phyloP scores from a whole-genome alignment of 1,284 basidiomycete genomes.

The Pyrrhoderma noxium region DNA sequence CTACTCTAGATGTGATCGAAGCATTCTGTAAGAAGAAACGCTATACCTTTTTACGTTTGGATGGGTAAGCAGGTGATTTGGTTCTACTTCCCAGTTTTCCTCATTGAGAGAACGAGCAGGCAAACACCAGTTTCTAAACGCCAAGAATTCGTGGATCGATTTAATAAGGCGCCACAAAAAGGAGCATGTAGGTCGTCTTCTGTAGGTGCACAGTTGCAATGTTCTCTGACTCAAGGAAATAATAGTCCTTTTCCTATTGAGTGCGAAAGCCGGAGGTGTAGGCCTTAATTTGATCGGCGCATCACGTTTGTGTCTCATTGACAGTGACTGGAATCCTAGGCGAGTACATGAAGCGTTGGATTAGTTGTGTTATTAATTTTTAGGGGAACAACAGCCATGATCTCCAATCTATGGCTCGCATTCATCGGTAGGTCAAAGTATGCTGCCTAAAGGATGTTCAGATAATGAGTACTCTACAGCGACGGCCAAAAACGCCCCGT shows the following conservation, averaged over 20 bases:
- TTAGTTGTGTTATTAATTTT: background rate
- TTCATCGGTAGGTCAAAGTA: constrained; percentile 62
- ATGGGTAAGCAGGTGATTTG: constrained; percentile 56
- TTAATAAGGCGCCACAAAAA: constrained; percentile 69
- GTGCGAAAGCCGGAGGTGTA: constrained; percentile 93
- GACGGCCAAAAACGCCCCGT: constrained; percentile 93
- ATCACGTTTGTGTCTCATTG: constrained; percentile 76
- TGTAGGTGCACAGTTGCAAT: background rate
- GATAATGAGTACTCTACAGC: constrained; percentile 33
- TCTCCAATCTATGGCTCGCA: constrained; percentile 95
- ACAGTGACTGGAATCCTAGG: constrained; percentile 98
- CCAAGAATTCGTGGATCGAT: constrained; percentile 76
- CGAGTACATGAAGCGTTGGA: constrained; percentile 23
- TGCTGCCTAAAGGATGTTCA: constrained; percentile 1
- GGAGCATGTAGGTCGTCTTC: constrained; percentile 47
- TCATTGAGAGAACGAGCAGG: constrained; percentile 31
- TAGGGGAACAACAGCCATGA: constrained; percentile 55
- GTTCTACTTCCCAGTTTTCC: background rate
- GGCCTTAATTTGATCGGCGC: constrained; percentile 92
- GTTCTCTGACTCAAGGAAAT: constrained; percentile 5
- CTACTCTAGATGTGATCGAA: constrained; percentile 89
- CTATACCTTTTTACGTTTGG: constrained; percentile 81
- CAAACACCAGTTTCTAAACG: constrained; percentile 75
- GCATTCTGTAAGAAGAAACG: constrained; percentile 70
- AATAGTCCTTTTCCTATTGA: constrained; percentile 87